Evolutionary conservation across 2,329 filamentous ascomycete genomes (phyloP).

Genomic region (Byssoonygena ceratinophila): DNA sequence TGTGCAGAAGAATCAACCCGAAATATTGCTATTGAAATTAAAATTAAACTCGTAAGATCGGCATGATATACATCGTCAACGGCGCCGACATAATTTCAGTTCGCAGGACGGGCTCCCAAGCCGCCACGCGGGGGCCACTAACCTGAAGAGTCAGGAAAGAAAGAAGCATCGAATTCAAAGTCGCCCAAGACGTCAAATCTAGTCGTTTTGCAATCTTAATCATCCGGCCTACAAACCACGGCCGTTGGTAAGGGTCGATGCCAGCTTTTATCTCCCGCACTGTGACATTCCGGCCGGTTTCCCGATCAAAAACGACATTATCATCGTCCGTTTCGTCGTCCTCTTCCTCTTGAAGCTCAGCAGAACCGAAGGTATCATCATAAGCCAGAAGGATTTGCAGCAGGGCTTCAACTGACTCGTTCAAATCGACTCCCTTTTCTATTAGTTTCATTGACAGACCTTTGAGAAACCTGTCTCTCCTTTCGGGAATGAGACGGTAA

Average conservation of each 20-base stretch:
- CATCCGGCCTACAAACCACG: conserved; percentile 27
- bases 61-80: conserved; percentile 28
- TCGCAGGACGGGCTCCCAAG: conserved; percentile 28
- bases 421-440: conserved; percentile 29
- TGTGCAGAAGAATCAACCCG: too few relatives aligned
- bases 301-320: background rate
- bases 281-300: background rate
- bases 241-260: conserved; percentile 22
- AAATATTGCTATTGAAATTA: background rate
- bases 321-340: background rate
- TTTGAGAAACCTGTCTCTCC: conserved; percentile 27
- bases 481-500: conserved; percentile 26
- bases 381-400: conserved; percentile 32
- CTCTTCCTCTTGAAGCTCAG: conserved; percentile 4
- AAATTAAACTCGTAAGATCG: conserved; percentile 17
- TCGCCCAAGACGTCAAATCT: conserved; percentile 29
- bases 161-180: conserved; percentile 29
- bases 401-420: conserved; percentile 31
- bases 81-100: conserved; percentile 30
- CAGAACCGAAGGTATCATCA: conserved; percentile 22
- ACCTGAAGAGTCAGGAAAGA: conserved; percentile 28
- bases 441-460: conserved; percentile 26
- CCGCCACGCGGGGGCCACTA: conserved; percentile 18
- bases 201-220: conserved; percentile 24
- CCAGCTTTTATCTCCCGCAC: background rate